Base-by-base conservation (phyloP, 73 alveolate genomes). In the Symbiodinium pilosum region DNA sequence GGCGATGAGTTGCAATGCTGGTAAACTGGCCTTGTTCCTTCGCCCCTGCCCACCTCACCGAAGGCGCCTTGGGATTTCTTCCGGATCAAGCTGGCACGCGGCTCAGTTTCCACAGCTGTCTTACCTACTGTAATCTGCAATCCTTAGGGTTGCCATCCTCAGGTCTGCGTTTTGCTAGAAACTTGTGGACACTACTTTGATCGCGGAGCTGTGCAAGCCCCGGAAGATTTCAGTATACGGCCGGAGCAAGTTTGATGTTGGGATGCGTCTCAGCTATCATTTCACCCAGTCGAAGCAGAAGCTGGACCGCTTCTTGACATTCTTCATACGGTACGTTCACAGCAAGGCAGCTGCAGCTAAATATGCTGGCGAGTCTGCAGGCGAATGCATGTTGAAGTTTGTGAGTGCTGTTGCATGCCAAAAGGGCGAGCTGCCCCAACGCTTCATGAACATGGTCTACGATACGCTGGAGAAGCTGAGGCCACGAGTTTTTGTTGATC, bases 271-370 rank as follows among this genome's bases (percentile, higher is more conserved):
- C 32, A n/a, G 42, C 40, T 28, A 30, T 44, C 3, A 51, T 43
- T 4, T 30, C 42, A 51, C 94, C 30, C 12, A 88, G 97, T 91
- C 97, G 83, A 99, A 99, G 89, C 87, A 92, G 87, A 84, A 86
- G 86, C 94, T 99, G 98, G 99, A 99, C 42, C 96, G 99, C 47
- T 99, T 99, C 99, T 83, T 99, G 59, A 97, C 94, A 99, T 99
- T 96, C 94, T 99, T 99, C 99, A 99, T 93, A 93, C 99, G 92
- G 83, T 99, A 98, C 91, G 99, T 99, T 41, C 98, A 94, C 99
- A 99, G 99, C 83, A 93, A 95, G 99, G 98, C 40, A 6, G 14
- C 59, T 47, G 6, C 75, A 14, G n/a, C 14, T 24, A 54, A 54
- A 54, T 14, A 24, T 18, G 14, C 75, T 18, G 75, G 24, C 75